Base-by-base conservation (phyloP, 2,329 filamentous ascomycete species). In the Penicillium crustosum region DNA sequence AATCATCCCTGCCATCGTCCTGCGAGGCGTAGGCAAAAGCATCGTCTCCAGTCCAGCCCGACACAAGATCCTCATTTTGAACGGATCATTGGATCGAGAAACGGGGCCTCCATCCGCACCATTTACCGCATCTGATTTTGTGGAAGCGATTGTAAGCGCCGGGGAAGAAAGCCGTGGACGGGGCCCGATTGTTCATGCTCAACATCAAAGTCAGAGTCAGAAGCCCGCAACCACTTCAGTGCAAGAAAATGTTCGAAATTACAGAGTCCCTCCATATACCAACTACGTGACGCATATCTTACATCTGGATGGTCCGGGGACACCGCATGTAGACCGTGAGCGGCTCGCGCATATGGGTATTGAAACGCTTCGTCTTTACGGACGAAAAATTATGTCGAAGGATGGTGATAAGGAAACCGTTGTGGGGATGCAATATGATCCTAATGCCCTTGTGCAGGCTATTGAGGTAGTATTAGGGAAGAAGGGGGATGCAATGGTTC, bases 271-370 rank as follows among this genome's bases (percentile, higher is more conserved):
- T 0, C 82, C 86, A 6, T 89, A 86, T 67, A 80, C 75, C 27
- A 79, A 78, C 3, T 96, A 94, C 68, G 87, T 97, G 4, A 95
- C 89, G 7, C 93, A 97, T 71, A 73, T 97, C 15, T 81, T 97
- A 7, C 89, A 96, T 69, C 76, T 96, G 0, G 89, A 93, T 42
- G 88, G 87, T 0, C 82, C 85, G 0, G 83, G 83, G 0, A 86
- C 88, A 23, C 93, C 93, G 0, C 77, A 72, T 4, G 88, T 96
- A 1, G 86, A 96, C 66, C 85, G 81, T 49, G 82, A 82, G 6
- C 82, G 81, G 54, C 78, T 97, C 43, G 76, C 76, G 3, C 74
- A 76, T 19, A 73, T 92, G 61, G 92, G 92, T 0, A 90, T 97
- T 41, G 88, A 92, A 67, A 86, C 87, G 17, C 83, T 95, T 15